These are phyloP conservation scores for Lodderomyces pseudojiufengensis DNA, from an alignment of 1,139 yeast genomes.

Conservation along the genomic window DNA sequence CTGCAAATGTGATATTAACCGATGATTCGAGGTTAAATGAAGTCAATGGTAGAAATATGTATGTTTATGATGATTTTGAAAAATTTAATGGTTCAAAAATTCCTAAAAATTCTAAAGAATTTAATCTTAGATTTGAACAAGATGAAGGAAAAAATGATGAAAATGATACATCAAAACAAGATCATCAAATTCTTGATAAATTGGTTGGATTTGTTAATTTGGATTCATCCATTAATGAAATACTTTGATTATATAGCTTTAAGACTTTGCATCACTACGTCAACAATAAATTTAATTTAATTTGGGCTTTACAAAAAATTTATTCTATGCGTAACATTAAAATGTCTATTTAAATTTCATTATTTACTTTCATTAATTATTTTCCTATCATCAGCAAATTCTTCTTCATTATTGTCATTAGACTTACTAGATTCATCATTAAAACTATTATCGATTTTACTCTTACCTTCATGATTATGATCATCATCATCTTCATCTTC, in stretches of 20 bases:
- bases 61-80: constrained; percentile 15
- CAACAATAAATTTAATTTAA: too few relatives aligned
- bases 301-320: too few relatives aligned
- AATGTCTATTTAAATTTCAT: constrained; percentile 5
- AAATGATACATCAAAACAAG: too few relatives aligned
- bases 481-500: constrained; percentile 16
- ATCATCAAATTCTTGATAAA: too few relatives aligned
- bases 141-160: neutral
- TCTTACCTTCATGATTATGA: neutral
- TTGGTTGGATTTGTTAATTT: too few relatives aligned
- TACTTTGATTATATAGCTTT: too few relatives aligned
- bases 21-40: constrained; percentile 5
- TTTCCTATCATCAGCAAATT: too few relatives aligned
- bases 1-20: constrained; percentile 7
- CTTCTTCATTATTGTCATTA: too few relatives aligned
- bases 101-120: constrained; percentile 11
- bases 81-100: constrained; percentile 9
- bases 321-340: constrained; percentile 6
- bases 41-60: constrained; percentile 8
- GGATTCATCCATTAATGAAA: too few relatives aligned
- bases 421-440: too few relatives aligned
- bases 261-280: constrained; percentile 7
- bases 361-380: too few relatives aligned
- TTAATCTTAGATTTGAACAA: constrained; percentile 5
- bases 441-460: too few relatives aligned